Percentiles rank a stretch among this genome's conserved stretches.
Evolutionary conservation across 176 grass and related monocot species (phyloP).

Genomic region (Oryza coarctata): DNA sequence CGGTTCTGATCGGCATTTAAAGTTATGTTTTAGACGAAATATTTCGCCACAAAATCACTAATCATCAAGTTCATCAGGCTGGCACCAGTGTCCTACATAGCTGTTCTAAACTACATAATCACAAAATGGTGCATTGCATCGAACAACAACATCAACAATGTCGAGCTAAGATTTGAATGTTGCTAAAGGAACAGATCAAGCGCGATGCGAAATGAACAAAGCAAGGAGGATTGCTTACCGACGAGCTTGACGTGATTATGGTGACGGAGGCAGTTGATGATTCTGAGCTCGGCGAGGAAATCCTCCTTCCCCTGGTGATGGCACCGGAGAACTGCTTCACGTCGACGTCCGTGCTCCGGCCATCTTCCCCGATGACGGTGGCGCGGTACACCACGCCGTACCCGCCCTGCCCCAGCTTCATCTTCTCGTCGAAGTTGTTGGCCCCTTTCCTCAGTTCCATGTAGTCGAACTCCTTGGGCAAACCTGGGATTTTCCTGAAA

Average conservation of each 20-base stretch:
- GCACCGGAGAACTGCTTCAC: slow-evolving; percentile 84
- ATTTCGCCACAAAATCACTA: too few species aligned
- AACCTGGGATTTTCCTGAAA: slow-evolving; percentile 69
- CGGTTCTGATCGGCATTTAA: too few species aligned
- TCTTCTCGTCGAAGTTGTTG: slow-evolving; percentile 77
- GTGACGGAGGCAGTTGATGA: slow-evolving; percentile 92
- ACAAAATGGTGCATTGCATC: too few species aligned
- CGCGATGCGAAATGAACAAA: too few species aligned
- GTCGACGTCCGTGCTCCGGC: slow-evolving; percentile 54
- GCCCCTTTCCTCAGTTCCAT: slow-evolving; percentile 75
- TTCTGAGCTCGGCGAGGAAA: slow-evolving; percentile 85
- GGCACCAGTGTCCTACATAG: too few species aligned
- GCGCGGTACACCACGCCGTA: slow-evolving; percentile 86
- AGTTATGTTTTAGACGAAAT: too few species aligned
- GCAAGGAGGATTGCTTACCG: slow-evolving; percentile 55
- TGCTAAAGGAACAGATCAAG: too few species aligned
- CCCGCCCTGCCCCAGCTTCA: slow-evolving; percentile 84
- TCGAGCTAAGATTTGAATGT: too few species aligned
- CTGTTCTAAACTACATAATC: too few species aligned
- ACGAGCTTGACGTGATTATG: slow-evolving; percentile 75
- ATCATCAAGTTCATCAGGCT: too few species aligned
- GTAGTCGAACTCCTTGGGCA: slow-evolving; percentile 75
- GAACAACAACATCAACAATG: too few species aligned
- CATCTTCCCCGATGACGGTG: slow-evolving; percentile 51
- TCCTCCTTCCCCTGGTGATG: slow-evolving; percentile 83